These are phyloP conservation scores for Albizia julibrissin DNA, from an alignment of 306 rosid genomes.

Conservation along the genomic window DNA sequence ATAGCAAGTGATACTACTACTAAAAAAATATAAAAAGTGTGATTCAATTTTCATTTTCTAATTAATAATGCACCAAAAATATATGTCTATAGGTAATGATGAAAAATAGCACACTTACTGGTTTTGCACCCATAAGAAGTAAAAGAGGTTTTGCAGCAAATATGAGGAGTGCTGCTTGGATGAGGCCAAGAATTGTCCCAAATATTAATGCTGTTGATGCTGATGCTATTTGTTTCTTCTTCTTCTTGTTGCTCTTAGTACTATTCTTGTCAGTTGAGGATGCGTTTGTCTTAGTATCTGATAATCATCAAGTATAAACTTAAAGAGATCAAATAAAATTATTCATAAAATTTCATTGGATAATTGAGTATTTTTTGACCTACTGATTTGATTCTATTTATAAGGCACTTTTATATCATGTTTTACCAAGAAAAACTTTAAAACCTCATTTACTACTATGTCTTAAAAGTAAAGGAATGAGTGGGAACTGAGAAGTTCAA, in stretches of 20 bases:
- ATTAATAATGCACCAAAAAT: too few relatives aligned
- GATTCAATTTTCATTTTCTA: too few relatives aligned
- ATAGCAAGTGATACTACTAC: too few relatives aligned
- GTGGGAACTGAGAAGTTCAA: too few relatives aligned
- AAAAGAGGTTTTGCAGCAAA: conserved; percentile 73
- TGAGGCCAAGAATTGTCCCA: conserved; percentile 74
- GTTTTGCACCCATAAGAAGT: conserved; percentile 81
- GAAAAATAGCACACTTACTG: conserved; percentile 47
- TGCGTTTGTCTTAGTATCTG: conserved; percentile 25
- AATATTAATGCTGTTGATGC: conserved; percentile 92
- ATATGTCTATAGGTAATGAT: too few relatives aligned
- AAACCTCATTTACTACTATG: too few relatives aligned
- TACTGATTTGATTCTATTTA: too few relatives aligned
- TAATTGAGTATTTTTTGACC: too few relatives aligned
- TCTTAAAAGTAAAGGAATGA: too few relatives aligned
- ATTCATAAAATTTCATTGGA: neutral
- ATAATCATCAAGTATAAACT: neutral
- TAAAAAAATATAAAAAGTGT: too few relatives aligned
- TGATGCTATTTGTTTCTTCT: conserved; percentile 71
- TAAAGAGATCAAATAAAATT: neutral
- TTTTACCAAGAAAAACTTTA: too few relatives aligned
- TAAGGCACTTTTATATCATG: too few relatives aligned
- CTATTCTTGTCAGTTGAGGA: conserved; percentile 25
- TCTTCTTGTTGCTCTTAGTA: conserved; percentile 31
- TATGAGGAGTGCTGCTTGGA: conserved; percentile 76